These are phyloP conservation scores for Beauveria sp. DNA, from an alignment of 2,329 filamentous ascomycete genomes.

Conservation along the genomic window DNA sequence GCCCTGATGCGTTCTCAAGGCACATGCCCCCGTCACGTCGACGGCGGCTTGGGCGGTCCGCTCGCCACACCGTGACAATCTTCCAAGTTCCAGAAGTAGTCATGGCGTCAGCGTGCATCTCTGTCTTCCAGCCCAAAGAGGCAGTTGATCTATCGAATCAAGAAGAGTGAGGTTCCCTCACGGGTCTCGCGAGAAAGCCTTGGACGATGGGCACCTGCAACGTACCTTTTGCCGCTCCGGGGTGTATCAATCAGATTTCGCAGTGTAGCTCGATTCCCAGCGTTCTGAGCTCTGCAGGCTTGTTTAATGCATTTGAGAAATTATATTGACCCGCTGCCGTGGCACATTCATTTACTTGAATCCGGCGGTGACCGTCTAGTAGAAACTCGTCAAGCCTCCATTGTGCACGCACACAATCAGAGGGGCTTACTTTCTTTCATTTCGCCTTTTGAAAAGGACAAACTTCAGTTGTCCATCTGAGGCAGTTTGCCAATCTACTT, in stretches of 20 bases:
- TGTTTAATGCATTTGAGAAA: background rate
- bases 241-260: background rate
- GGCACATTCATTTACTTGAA: conserved; percentile 9
- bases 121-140: conserved; percentile 7
- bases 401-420: background rate
- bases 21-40: background rate
- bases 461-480: background rate
- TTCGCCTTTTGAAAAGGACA: background rate
- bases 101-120: conserved; percentile 21
- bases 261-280: background rate
- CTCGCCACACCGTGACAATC: background rate
- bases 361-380: background rate
- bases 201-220: conserved; percentile 7
- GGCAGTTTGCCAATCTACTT: background rate
- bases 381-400: background rate
- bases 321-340: background rate
- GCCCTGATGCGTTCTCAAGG: background rate
- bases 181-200: background rate
- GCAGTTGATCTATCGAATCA: conserved; percentile 1
- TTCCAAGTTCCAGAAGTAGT: conserved; percentile 1
- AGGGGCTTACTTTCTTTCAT: background rate
- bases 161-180: background rate
- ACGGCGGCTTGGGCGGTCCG: background rate
- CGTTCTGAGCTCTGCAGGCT: background rate
- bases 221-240: conserved; percentile 1